Percentiles rank a stretch among this genome's conserved stretches.
Evolutionary conservation across 1,284 basidiomycete genomes (phyloP).

Genomic region (Fomitopsis palustris): DNA sequence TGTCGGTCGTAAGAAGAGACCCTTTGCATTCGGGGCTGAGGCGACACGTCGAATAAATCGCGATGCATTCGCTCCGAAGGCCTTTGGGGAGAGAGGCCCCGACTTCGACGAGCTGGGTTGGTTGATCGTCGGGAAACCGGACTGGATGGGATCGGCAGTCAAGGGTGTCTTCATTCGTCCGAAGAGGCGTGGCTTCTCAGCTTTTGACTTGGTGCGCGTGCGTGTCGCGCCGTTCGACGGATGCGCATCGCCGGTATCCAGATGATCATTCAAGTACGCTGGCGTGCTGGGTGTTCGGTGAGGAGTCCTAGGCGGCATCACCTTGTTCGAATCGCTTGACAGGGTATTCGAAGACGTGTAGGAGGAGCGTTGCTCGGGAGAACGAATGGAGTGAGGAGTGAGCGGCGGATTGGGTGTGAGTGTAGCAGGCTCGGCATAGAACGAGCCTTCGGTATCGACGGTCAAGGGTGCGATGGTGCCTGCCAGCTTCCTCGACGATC

Average conservation of each 20-base stretch:
- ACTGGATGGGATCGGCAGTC: constrained; percentile 34
- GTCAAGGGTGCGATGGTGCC: constrained; percentile 28
- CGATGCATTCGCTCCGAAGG: constrained; percentile 66
- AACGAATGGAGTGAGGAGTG: constrained; percentile 45
- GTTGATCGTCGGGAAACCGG: constrained; percentile 32
- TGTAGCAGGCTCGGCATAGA: constrained; percentile 29
- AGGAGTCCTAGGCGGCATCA: constrained; percentile 29
- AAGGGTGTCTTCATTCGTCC: constrained; percentile 25
- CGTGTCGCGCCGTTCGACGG: constrained; percentile 31
- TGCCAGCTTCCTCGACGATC: constrained; percentile 46
- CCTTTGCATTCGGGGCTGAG: constrained; percentile 95
- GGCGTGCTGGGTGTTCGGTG: constrained; percentile 27
- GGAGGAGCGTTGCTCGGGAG: constrained; percentile 56
- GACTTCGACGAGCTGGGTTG: constrained; percentile 34
- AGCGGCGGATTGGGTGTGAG: constrained; percentile 44
- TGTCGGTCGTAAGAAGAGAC: constrained; percentile 66
- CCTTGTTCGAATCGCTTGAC: constrained; percentile 59
- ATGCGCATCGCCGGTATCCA: constrained; percentile 13
- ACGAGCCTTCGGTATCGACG: constrained; percentile 33
- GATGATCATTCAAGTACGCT: constrained; percentile 21
- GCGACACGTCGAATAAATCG: constrained; percentile 93
- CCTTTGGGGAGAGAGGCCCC: constrained; percentile 54
- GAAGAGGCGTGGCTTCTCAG: constrained; percentile 48
- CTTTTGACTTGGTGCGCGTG: constrained; percentile 56
- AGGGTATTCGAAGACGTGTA: constrained; percentile 70